Evolutionary conservation across 1,284 basidiomycete genomes (phyloP).

Genomic region (Waitea zeae): DNA sequence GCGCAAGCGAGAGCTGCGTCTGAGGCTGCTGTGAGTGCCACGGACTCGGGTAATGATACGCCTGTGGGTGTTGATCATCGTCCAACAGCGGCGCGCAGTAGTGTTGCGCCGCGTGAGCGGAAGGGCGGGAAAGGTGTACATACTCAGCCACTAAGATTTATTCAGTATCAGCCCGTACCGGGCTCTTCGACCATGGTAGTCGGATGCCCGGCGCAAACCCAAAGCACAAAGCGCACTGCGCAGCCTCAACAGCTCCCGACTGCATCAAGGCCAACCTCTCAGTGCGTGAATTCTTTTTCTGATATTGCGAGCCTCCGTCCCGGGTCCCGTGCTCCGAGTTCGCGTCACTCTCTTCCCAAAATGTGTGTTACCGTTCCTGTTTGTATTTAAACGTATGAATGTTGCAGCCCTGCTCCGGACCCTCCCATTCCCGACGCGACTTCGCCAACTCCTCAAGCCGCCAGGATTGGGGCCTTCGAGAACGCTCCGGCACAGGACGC

Average conservation of each 20-base stretch:
- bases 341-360: no score
- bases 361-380: background rate
- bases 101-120: background rate
- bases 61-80: no score
- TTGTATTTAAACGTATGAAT: background rate
- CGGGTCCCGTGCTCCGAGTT: no score
- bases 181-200: no score
- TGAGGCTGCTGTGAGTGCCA: constrained; percentile 3
- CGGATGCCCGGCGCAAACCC: no score
- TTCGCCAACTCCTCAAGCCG: background rate
- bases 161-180: background rate
- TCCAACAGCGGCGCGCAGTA: background rate
- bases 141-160: background rate
- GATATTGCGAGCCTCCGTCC: no score
- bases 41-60: background rate
- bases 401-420: background rate
- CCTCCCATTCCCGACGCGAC: background rate
- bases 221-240: no score
- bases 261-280: no score
- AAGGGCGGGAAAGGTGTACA: background rate
- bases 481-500: background rate
- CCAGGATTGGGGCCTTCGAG: background rate
- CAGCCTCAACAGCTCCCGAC: no score
- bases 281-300: no score
- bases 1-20: constrained; percentile 15